Conservation (phyloP, 768 basidiomycete genomes). For the Boletus tomentosulus region DNA sequence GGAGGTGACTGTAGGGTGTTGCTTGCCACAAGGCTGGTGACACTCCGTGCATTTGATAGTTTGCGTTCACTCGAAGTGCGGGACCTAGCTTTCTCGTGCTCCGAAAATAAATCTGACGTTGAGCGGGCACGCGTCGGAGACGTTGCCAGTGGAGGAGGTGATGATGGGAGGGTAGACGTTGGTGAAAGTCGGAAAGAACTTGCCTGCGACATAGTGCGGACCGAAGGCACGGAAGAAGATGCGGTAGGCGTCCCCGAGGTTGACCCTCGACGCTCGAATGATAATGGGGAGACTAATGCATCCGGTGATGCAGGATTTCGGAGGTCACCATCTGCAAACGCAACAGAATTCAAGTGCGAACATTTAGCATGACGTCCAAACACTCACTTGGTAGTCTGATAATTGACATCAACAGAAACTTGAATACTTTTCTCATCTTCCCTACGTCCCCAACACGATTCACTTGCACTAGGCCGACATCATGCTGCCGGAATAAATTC, state of each 20-base stretch:
- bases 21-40: constrained; percentile 21
- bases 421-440: constrained; percentile 72
- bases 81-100: constrained; percentile 38
- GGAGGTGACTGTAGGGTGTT: constrained; percentile 20
- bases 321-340: constrained; percentile 38
- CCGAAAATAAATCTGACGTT: constrained; percentile 47
- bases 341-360: constrained; percentile 15
- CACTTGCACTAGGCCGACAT: constrained; percentile 78
- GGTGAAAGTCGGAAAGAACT: constrained; percentile 29
- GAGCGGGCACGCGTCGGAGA: constrained; percentile 55
- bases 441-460: constrained; percentile 52
- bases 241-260: constrained; percentile 51
- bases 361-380: not conserved
- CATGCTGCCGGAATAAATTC: constrained; percentile 52
- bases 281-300: constrained; percentile 44
- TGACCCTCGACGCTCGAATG: constrained; percentile 51
- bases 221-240: constrained; percentile 37
- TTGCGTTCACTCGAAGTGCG: constrained; percentile 24
- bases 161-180: constrained; percentile 33
- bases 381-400: constrained; percentile 42
- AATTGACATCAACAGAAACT: constrained; percentile 68
- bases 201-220: constrained; percentile 29
- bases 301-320: constrained; percentile 75
- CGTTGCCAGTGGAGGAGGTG: constrained; percentile 36
- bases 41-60: constrained; percentile 29